Base-by-base conservation (phyloP, 1,284 basidiomycete genomes). In the Puccinia horiana region DNA sequence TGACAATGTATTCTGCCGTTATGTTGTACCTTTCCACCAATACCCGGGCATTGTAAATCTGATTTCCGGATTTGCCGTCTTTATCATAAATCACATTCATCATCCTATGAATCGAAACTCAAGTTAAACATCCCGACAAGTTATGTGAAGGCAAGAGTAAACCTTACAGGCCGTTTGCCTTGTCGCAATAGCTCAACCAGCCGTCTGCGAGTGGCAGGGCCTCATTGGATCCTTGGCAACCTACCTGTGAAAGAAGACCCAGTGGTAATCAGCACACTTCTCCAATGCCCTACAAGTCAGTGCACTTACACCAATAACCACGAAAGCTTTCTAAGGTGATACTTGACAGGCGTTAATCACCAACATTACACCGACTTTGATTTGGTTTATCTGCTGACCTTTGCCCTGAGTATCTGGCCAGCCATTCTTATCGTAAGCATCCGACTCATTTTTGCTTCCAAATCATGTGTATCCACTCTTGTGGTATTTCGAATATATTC, bases 121-220 rank as follows among this genome's bases (percentile, higher is more conserved):
- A 26, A 14, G 4, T 44, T 18, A 23, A 49, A 32, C 20, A 5
- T 29, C 29, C 37, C 23, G 32, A 9, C 18, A 20, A 29, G n/a
- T 63, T 5, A 70, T 29, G 20, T 1, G 35, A 49, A 70, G 11
- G 18, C 23, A n/a, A 29, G 44, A 73, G 42, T 11, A 37, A 9
- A 18, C 61, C 74, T 44, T 40, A 76, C 74, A 18, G 1, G 40
- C 54, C 52, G 26, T 61, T 26, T 35, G 3, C 18, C 37, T 26
- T 37, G 56, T 76, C 37, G 42, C 74, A 76, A 52, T 56, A 76
- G 37, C 74, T 76, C 35, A 76, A 44, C 40, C 54, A 76, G 23
- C 74, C 74, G 20, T 63, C 56, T 4, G 61, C 58, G 32, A 76
- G 26, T 35, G 74, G 29, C 18, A 44, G 29, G 9, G 74, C 74